A percentile compares a stretch with the other conserved stretches of the same genome.
Evolutionary conservation across 2,329 filamentous ascomycete species (phyloP).

Genomic region (Davidsoniella eucalypti): DNA sequence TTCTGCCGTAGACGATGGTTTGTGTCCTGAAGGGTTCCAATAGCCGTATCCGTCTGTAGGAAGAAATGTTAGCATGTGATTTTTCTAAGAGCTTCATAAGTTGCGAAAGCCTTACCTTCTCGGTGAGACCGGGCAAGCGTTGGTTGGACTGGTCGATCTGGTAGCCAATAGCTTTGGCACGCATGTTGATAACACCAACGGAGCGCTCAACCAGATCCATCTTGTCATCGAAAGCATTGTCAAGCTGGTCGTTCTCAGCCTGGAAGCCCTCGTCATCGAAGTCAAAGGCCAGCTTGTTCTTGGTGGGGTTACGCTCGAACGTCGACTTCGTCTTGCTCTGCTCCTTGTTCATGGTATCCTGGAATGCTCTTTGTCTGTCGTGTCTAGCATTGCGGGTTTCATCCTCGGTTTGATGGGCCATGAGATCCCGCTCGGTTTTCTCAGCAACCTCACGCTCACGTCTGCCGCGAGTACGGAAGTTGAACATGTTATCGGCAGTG

Average conservation of each 20-base stretch:
- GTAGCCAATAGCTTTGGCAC: conserved; percentile 57
- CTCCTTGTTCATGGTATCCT: conserved; percentile 2
- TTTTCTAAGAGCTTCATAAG: background rate
- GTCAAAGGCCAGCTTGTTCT: conserved; percentile 57
- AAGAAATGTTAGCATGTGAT: conserved; percentile 14
- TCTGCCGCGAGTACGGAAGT: conserved; percentile 44
- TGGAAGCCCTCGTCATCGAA: conserved; percentile 45
- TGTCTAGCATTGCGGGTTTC: conserved; percentile 9
- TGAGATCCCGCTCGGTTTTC: conserved; percentile 39
- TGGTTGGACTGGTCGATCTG: conserved; percentile 60
- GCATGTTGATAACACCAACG: conserved; percentile 55
- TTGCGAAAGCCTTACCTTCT: conserved; percentile 41
- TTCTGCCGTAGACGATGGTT: conserved; percentile 13
- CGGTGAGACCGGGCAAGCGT: conserved; percentile 37
- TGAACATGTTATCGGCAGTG: conserved; percentile 70
- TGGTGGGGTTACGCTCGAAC: conserved; percentile 6
- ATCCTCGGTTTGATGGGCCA: conserved; percentile 4
- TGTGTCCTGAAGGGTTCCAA: conserved; percentile 10
- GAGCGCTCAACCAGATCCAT: conserved; percentile 52
- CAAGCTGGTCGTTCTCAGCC: conserved; percentile 32
- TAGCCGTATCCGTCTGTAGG: conserved; percentile 56
- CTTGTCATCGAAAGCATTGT: conserved; percentile 38
- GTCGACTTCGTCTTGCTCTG: conserved; percentile 5
- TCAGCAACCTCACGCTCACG: conserved; percentile 53
- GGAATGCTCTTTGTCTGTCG: conserved; percentile 20